Conservation (phyloP, 371 early-diverging fungal genomes). For the Lichtheimia ramosa region DNA sequence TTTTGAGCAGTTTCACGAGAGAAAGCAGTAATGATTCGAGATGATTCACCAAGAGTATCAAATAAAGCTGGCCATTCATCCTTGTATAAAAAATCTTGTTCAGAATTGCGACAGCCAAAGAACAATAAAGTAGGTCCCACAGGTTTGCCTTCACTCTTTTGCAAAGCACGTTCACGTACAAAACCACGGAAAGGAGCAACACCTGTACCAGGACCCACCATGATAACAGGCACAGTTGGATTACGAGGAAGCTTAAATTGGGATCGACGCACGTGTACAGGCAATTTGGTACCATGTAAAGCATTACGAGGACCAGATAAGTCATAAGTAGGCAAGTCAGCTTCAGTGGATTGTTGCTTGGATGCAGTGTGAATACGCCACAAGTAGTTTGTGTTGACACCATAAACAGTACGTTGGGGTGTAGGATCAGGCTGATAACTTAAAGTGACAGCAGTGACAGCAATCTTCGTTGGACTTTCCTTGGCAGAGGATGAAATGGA, state of each 20-base stretch:
- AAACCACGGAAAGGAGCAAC: constrained; percentile 98
- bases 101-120: constrained; percentile 88
- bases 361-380: constrained; percentile 46
- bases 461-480: constrained; percentile 69
- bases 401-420: constrained; percentile 62
- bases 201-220: constrained; percentile 98
- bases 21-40: constrained; percentile 81
- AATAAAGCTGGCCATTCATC: constrained; percentile 81
- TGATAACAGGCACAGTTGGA: constrained; percentile 81
- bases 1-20: constrained; percentile 80
- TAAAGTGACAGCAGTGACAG: constrained; percentile 87
- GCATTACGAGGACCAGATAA: constrained; percentile 57
- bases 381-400: constrained; percentile 78
- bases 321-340: constrained; percentile 41
- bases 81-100: constrained; percentile 85
- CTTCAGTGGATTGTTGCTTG: constrained; percentile 35
- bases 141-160: constrained; percentile 52
- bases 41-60: constrained; percentile 52
- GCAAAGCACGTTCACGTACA: constrained; percentile 81
- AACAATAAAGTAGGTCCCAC: constrained; percentile 87
- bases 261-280: constrained; percentile 86
- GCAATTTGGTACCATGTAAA: constrained; percentile 50
- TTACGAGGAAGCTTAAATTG: constrained; percentile 87
- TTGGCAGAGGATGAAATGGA: constrained; percentile 91
- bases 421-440: constrained; percentile 67